phyloP scores from a whole-genome alignment of 345 rosid species.

The Ceriops decandra region DNA sequence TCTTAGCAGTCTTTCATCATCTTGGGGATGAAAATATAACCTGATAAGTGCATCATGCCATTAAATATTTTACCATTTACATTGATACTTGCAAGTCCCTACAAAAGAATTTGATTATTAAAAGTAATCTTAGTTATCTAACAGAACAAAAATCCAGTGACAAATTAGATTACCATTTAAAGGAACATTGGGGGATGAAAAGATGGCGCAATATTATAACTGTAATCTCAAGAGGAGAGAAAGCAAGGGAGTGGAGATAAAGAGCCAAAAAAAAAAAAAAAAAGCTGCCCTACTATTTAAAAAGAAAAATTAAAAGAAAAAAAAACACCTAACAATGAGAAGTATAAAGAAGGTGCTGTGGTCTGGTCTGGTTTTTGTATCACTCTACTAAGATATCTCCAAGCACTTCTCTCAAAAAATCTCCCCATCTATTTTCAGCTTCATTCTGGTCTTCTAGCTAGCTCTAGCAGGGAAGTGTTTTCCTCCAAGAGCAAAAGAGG shows the following conservation, averaged over 20 bases:
- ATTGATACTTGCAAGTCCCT: conserved; percentile 31
- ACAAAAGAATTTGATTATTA: conserved; percentile 25
- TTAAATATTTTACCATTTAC: conserved; percentile 21
- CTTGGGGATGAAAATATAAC: conserved; percentile 18
- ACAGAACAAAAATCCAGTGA: conserved; percentile 18
- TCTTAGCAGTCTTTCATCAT: conserved; percentile 47
- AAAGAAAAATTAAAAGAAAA: neutral
- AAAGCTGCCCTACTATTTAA: conserved; percentile 15
- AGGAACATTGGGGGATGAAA: conserved; percentile 31
- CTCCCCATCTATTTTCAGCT: conserved; percentile 3
- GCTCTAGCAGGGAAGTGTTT: neutral
- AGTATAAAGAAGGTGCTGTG: conserved; percentile 43
- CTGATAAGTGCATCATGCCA: conserved; percentile 25
- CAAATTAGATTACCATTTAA: conserved; percentile 13
- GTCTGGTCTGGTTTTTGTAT: conserved; percentile 33
- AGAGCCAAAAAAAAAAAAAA: conserved; percentile 9
- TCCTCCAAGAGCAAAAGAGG: conserved; percentile 17
- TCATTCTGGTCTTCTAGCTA: neutral
- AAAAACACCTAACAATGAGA: conserved; percentile 14
- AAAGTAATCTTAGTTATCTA: conserved; percentile 18
- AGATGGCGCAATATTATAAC: conserved; percentile 28
- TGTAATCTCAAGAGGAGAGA: conserved; percentile 13
- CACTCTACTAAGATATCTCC: conserved; percentile 26
- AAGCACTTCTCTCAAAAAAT: conserved; percentile 19
- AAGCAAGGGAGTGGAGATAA: conserved; percentile 30